Conservation (phyloP, 257 asterid genomes). For the Rehmannia glutinosa region DNA sequence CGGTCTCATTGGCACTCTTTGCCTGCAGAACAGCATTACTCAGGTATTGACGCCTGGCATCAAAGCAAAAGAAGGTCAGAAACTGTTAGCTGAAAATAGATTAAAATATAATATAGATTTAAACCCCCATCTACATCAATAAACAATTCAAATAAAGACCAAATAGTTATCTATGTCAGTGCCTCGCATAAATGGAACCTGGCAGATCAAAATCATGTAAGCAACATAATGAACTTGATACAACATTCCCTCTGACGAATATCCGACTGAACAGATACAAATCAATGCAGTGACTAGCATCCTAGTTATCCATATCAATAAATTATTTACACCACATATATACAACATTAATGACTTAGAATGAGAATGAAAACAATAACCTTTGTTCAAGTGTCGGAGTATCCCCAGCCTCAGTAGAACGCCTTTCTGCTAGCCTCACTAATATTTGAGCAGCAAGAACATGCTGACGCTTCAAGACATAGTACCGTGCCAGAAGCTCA, state of each 20-base stretch:
- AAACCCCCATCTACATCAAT: constrained; percentile 4
- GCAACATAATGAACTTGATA: background rate
- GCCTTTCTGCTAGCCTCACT: constrained; percentile 92
- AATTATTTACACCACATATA: constrained; percentile 16
- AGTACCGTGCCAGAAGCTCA: constrained; percentile 91
- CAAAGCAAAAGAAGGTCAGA: constrained; percentile 26
- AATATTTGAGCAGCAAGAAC: constrained; percentile 91
- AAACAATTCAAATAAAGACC: background rate
- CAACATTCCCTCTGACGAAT: background rate
- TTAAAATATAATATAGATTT: background rate
- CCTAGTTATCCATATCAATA: background rate
- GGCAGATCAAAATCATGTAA: constrained; percentile 6
- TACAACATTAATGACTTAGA: background rate
- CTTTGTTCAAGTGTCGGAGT: constrained; percentile 89
- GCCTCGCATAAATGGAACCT: background rate
- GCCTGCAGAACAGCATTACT: constrained; percentile 98
- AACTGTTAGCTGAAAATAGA: constrained; percentile 14
- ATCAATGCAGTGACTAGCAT: background rate
- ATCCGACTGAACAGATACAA: background rate
- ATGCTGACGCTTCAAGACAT: constrained; percentile 88
- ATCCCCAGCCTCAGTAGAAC: constrained; percentile 63
- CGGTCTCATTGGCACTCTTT: constrained; percentile 72
- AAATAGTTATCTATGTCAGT: background rate
- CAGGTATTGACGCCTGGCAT: constrained; percentile 90
- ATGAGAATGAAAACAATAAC: constrained; percentile 33